Percentiles rank a stretch among this genome's conserved stretches.
Evolutionary conservation across 1,139 yeast species (phyloP).

Genomic region (Casaregolazyma lundiana): DNA sequence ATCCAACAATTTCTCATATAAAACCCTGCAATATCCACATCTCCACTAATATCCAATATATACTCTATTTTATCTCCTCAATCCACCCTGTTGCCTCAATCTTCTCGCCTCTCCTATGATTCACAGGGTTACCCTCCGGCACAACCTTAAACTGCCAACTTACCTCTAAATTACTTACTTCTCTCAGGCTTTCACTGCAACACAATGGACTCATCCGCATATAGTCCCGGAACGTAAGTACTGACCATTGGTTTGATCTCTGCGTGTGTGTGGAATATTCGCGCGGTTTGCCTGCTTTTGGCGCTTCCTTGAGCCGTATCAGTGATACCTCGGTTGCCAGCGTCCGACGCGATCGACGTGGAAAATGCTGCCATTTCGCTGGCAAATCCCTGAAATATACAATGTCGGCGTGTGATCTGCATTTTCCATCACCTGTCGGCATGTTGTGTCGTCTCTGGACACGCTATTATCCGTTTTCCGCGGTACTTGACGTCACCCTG

Average conservation of each 20-base stretch:
- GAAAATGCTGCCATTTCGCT: background rate
- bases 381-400: too few species aligned
- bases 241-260: background rate
- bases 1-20: too few species aligned
- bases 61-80: too few species aligned
- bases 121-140: conserved; percentile 1
- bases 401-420: background rate
- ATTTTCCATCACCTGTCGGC: background rate
- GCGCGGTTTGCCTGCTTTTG: too few species aligned
- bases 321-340: background rate
- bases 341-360: background rate
- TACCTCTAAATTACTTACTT: background rate
- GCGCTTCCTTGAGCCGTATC: too few species aligned
- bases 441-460: too few species aligned
- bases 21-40: too few species aligned
- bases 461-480: too few species aligned
- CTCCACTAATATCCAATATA: too few species aligned
- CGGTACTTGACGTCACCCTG: too few species aligned
- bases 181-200: conserved; percentile 1
- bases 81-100: too few species aligned
- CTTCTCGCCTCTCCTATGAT: too few species aligned
- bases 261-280: background rate
- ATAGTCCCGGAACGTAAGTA: conserved; percentile 33
- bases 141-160: conserved; percentile 5
- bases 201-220: conserved; percentile 27